Conservation (phyloP, 2,329 filamentous ascomycete species). For the Aspergillus puulaauensis region DNA sequence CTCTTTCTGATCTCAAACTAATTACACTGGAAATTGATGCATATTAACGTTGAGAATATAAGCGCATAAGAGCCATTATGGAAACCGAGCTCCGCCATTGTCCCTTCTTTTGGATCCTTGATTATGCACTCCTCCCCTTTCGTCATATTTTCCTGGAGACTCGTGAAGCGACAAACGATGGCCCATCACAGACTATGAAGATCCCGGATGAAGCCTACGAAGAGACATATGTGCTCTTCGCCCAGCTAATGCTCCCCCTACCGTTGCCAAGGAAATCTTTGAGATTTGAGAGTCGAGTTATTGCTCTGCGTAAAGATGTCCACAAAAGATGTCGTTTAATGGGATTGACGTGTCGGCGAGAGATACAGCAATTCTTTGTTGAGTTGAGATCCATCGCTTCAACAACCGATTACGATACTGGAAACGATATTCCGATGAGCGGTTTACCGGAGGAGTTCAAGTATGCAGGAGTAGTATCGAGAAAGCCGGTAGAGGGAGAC, state of each 20-base stretch:
- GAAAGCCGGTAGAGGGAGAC: background rate
- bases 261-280: too few relatives aligned
- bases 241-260: too few relatives aligned
- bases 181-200: background rate
- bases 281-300: background rate
- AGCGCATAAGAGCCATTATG: background rate
- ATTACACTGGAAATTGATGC: background rate
- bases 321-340: background rate
- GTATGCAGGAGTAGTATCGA: background rate
- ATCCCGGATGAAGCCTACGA: background rate
- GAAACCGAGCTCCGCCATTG: background rate
- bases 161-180: background rate
- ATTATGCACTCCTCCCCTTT: background rate
- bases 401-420: too few relatives aligned
- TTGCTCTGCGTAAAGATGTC: background rate
- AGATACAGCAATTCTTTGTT: background rate
- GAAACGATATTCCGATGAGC: too few relatives aligned
- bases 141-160: background rate
- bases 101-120: background rate
- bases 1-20: background rate
- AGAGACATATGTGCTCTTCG: background rate
- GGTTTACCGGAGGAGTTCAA: background rate
- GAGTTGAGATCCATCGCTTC: background rate
- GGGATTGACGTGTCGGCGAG: background rate
- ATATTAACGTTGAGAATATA: background rate